These are phyloP conservation scores for Botrytis cinerea DNA, from an alignment of 2,329 filamentous ascomycete genomes.

Conservation along the genomic window DNA sequence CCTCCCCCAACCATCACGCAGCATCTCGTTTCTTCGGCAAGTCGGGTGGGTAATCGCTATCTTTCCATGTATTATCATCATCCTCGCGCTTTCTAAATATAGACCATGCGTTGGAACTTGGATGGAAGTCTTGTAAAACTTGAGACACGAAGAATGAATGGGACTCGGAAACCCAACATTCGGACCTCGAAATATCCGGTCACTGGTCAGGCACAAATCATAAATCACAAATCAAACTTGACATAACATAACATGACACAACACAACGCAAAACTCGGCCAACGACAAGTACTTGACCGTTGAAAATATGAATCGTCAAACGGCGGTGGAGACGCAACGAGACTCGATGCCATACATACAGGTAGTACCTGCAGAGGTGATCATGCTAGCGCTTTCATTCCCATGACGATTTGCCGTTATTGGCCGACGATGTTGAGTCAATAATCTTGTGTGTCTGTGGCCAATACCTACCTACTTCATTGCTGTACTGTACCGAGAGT, in stretches of 20 bases:
- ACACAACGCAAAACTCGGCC: not conserved
- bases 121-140: no score
- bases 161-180: not conserved
- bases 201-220: not conserved
- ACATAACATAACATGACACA: not conserved
- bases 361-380: constrained; percentile 17
- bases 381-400: constrained; percentile 3
- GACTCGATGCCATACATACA: not conserved
- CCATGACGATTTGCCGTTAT: not conserved
- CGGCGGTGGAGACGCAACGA: not conserved
- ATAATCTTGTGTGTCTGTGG: not conserved
- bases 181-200: not conserved
- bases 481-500: not conserved
- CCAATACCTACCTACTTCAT: not conserved
- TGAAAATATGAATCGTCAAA: not conserved
- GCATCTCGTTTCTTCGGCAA: not conserved
- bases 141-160: not conserved
- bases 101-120: no score
- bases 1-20: not conserved
- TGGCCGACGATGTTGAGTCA: constrained; percentile 11
- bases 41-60: not conserved
- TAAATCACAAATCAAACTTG: not conserved
- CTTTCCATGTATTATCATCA: not conserved
- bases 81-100: not conserved
- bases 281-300: not conserved